phyloP scores from a whole-genome alignment of 805 yeast species.

The Pichia ethanolica region DNA sequence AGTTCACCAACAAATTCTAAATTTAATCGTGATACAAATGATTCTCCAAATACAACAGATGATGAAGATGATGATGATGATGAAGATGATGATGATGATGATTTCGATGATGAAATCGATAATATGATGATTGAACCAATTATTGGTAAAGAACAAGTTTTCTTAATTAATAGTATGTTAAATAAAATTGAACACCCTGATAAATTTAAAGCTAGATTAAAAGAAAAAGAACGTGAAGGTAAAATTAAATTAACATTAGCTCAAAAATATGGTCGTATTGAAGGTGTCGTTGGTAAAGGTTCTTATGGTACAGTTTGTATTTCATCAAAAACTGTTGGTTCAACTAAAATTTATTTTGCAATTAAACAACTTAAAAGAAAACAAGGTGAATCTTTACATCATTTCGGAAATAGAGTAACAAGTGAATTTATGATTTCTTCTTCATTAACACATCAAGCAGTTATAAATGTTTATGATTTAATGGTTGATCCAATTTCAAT shows the following conservation, averaged over 20 bases:
- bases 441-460: constrained; percentile 66
- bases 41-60: constrained; percentile 4
- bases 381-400: constrained; percentile 47
- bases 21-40: constrained; percentile 2
- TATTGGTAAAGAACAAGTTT: constrained; percentile 43
- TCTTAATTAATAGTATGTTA: constrained; percentile 39
- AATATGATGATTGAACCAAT: constrained; percentile 38
- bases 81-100: constrained; percentile 26
- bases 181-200: constrained; percentile 39
- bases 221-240: constrained; percentile 12
- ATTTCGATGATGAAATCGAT: constrained; percentile 32
- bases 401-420: constrained; percentile 65
- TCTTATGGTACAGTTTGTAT: constrained; percentile 42
- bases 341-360: constrained; percentile 47
- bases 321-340: constrained; percentile 34
- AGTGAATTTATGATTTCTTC: constrained; percentile 87
- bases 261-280: constrained; percentile 43
- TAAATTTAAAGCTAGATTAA: constrained; percentile 25
- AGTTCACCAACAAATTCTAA: constrained; percentile 7
- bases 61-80: constrained; percentile 20
- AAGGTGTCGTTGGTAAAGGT: constrained; percentile 43
- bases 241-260: constrained; percentile 30
- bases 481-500: constrained; percentile 66
- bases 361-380: constrained; percentile 68
- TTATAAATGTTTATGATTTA: constrained; percentile 70